These are phyloP conservation scores for Pythium rishiriense DNA, from an alignment of 352 stramenopile genomes.

Conservation along the genomic window DNA sequence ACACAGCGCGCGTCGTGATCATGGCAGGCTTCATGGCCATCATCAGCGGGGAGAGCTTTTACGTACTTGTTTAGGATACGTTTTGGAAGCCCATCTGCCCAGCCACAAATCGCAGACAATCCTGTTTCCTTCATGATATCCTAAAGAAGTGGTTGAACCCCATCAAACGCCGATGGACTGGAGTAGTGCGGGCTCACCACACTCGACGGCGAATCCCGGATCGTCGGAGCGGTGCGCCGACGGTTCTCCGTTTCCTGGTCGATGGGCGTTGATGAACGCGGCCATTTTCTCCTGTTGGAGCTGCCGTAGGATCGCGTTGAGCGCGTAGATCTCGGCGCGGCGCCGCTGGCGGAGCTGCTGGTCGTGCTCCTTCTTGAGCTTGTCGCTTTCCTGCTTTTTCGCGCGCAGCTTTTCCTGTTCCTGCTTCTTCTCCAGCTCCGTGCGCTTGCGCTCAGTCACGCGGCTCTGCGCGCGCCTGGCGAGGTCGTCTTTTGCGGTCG, in stretches of 20 bases:
- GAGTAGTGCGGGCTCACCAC: slow-evolving; percentile 17
- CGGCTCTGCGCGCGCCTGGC: slow-evolving; percentile 46
- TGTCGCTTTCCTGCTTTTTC: slow-evolving; percentile 49
- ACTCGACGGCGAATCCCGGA: slow-evolving; percentile 6
- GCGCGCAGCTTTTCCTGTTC: slow-evolving; percentile 47
- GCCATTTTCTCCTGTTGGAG: slow-evolving; percentile 70
- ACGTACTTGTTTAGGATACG: too few species aligned
- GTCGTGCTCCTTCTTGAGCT: slow-evolving; percentile 48
- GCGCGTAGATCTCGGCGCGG: slow-evolving; percentile 71
- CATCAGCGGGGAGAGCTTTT: too few species aligned
- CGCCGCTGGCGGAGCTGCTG: slow-evolving; percentile 45
- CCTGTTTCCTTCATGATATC: too few species aligned
- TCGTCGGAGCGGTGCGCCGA: not conserved
- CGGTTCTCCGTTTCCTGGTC: slow-evolving; percentile 8
- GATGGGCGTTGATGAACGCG: slow-evolving; percentile 42
- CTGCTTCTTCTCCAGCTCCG: slow-evolving; percentile 48
- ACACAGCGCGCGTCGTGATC: too few species aligned
- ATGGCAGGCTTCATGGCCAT: too few species aligned
- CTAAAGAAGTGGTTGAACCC: too few species aligned
- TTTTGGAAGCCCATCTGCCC: too few species aligned
- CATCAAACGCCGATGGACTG: slow-evolving; percentile 35
- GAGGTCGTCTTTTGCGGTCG: slow-evolving; percentile 32
- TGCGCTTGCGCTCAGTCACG: slow-evolving; percentile 59
- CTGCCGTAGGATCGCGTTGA: slow-evolving; percentile 62
- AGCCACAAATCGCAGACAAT: too few species aligned